These are phyloP conservation scores for Globisporangium uncinulatum DNA, from an alignment of 352 stramenopile species.

Conservation along the genomic window DNA sequence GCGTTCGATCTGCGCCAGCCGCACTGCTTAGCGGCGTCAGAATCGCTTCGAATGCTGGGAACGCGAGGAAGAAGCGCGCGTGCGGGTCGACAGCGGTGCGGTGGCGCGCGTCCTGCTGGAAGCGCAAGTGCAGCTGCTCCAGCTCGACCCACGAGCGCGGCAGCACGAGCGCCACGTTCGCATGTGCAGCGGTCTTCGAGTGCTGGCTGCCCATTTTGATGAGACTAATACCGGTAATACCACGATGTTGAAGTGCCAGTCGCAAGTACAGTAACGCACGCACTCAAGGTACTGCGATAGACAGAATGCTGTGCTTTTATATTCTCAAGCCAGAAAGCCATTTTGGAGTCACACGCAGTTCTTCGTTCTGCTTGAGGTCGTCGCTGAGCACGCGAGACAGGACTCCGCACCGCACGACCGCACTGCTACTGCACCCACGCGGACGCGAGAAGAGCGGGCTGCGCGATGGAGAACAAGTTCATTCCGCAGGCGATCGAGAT, in stretches of 20 bases:
- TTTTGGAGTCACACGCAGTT: too few species aligned
- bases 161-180: slow-evolving; percentile 34
- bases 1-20: slow-evolving; percentile 26
- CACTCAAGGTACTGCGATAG: neutral
- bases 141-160: slow-evolving; percentile 47
- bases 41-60: slow-evolving; percentile 41
- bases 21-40: slow-evolving; percentile 24
- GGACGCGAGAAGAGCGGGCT: neutral
- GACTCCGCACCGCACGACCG: too few species aligned
- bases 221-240: too few species aligned
- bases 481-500: slow-evolving; percentile 89
- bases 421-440: neutral
- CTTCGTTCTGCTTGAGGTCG: too few species aligned
- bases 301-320: neutral
- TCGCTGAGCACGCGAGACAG: neutral
- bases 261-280: neutral
- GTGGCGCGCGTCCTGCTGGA: slow-evolving; percentile 48
- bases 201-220: slow-evolving; percentile 46
- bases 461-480: slow-evolving; percentile 86
- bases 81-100: slow-evolving; percentile 20
- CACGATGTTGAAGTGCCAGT: slow-evolving; percentile 15
- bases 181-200: slow-evolving; percentile 35
- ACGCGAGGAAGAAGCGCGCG: slow-evolving; percentile 50
- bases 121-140: slow-evolving; percentile 51
- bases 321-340: too few species aligned